phyloP scores from a whole-genome alignment of 129 eudicot species.

The Deinandra increscens region DNA sequence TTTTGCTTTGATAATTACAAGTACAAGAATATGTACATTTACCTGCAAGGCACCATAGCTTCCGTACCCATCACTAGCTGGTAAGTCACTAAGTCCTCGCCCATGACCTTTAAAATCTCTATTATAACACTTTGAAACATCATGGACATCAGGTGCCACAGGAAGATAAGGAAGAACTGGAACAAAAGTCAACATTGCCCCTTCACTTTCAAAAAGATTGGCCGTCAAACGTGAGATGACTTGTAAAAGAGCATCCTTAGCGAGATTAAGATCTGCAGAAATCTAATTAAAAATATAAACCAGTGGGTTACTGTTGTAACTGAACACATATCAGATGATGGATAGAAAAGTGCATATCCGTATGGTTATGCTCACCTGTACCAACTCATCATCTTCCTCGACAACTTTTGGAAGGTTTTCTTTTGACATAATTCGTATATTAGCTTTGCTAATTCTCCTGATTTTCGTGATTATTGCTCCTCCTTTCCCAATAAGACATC shows the following conservation, averaged over 20 bases:
- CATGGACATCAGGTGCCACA: slow-evolving; percentile 57
- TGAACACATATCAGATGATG: slow-evolving; percentile 22
- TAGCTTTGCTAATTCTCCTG: slow-evolving; percentile 85
- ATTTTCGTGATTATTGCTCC: slow-evolving; percentile 87
- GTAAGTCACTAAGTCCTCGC: slow-evolving; percentile 70
- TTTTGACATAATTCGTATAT: slow-evolving; percentile 82
- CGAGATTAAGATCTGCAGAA: slow-evolving; percentile 82
- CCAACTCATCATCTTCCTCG: slow-evolving; percentile 94
- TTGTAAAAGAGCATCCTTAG: slow-evolving; percentile 85
- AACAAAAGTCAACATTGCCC: slow-evolving; percentile 68
- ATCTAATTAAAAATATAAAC: slow-evolving; percentile 39
- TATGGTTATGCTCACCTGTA: slow-evolving; percentile 56
- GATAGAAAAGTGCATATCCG: not conserved
- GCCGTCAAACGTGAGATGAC: slow-evolving; percentile 87
- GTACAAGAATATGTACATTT: slow-evolving; percentile 5
- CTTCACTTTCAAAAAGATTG: slow-evolving; percentile 91
- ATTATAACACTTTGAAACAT: slow-evolving; percentile 58
- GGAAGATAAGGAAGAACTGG: slow-evolving; percentile 93
- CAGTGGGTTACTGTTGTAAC: slow-evolving; percentile 3
- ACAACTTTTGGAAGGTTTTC: slow-evolving; percentile 93
- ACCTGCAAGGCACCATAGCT: slow-evolving; percentile 72
- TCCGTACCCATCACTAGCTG: slow-evolving; percentile 59
- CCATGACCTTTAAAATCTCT: slow-evolving; percentile 77
- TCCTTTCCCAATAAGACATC: slow-evolving; percentile 96
- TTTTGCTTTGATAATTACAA: not conserved